Conservation (phyloP, 169 alveolate species). For the Plasmodium reichenowi region DNA sequence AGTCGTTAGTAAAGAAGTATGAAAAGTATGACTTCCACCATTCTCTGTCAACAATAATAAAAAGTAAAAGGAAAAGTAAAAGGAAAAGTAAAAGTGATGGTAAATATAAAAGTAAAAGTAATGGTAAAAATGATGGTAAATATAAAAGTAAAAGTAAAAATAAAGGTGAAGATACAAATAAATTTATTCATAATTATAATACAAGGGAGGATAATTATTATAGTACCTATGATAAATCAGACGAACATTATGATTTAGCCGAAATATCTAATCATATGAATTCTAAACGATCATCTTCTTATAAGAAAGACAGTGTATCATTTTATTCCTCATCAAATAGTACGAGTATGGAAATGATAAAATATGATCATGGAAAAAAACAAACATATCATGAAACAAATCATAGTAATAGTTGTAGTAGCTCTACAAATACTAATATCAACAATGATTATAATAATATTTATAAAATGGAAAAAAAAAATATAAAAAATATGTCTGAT, state of each 20-base stretch:
- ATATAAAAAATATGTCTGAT: background rate
- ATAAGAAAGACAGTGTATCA: background rate
- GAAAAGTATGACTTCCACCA: slow-evolving; percentile 13
- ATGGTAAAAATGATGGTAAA: too few species aligned
- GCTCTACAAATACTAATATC: background rate
- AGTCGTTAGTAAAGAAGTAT: slow-evolving; percentile 49
- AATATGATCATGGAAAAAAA: background rate
- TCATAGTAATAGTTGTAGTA: background rate
- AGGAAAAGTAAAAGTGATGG: too few species aligned
- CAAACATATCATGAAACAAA: background rate
- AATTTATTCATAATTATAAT: too few species aligned
- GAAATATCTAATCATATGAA: too few species aligned
- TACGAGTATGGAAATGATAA: background rate
- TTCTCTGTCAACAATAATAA: background rate
- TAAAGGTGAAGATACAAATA: too few species aligned
- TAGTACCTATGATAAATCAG: too few species aligned
- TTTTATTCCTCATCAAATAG: slow-evolving; percentile 10
- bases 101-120: too few species aligned
- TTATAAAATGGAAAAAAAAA: background rate
- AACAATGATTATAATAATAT: too few species aligned
- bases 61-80: too few species aligned
- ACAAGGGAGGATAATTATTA: too few species aligned
- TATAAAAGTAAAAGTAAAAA: too few species aligned
- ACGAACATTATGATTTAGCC: too few species aligned
- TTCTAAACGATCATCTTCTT: background rate